Evolutionary conservation across 83 land plant species (phyloP).

Genomic region (Isoetes engelmannii): DNA sequence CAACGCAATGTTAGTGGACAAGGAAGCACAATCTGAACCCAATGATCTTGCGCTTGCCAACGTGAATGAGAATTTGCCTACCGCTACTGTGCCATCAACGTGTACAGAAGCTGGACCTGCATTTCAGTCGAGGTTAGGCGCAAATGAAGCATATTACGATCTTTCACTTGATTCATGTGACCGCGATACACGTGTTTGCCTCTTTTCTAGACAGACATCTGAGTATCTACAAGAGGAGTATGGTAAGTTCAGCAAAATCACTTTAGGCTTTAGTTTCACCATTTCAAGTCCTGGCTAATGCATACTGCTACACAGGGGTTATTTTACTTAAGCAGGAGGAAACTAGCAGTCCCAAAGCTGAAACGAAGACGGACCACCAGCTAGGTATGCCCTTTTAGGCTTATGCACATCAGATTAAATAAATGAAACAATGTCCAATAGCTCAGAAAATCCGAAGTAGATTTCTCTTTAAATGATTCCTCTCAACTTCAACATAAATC

Average conservation of each 20-base stretch:
- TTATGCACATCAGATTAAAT: not conserved
- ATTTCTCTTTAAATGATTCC: too few relatives aligned
- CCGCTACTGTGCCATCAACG: not conserved
- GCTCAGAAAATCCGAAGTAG: too few relatives aligned
- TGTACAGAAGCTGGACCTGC: too few relatives aligned
- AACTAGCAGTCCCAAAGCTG: not conserved
- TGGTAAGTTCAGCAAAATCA: constrained; percentile 10
- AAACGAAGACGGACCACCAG: not conserved
- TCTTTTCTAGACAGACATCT: constrained; percentile 25
- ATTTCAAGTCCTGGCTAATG: too few relatives aligned
- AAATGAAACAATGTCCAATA: not conserved
- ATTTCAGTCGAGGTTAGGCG: not conserved
- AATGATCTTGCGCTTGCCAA: not conserved
- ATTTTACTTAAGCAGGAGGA: constrained; percentile 5
- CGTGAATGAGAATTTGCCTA: not conserved
- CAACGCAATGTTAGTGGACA: too few relatives aligned
- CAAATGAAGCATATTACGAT: constrained; percentile 15
- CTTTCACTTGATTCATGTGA: constrained; percentile 17
- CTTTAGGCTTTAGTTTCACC: not conserved
- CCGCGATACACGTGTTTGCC: constrained; percentile 27
- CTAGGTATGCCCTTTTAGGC: constrained; percentile 7
- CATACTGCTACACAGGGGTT: not conserved
- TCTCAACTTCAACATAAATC: too few relatives aligned
- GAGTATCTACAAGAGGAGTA: constrained; percentile 24
- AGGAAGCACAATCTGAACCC: not conserved